Conservation (phyloP, 257 asterid species). For the Paulownia fortunei region DNA sequence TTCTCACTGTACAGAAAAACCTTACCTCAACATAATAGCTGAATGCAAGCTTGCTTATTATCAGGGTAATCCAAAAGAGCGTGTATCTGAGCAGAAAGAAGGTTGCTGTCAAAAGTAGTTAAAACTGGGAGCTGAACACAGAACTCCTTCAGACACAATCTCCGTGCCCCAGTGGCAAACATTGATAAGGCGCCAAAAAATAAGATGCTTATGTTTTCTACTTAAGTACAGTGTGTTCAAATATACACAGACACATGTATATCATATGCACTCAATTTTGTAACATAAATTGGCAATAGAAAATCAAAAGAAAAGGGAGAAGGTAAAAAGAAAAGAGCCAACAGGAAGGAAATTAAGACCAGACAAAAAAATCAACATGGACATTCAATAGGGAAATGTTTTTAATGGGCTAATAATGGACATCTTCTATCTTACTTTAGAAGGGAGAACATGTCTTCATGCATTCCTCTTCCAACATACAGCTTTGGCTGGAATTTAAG, state of each 20-base stretch:
- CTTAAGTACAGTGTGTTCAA: not conserved
- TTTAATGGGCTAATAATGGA: slow-evolving; percentile 19
- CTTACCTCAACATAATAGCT: slow-evolving; percentile 98
- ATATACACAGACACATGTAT: not conserved
- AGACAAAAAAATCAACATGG: slow-evolving; percentile 16
- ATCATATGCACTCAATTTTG: not conserved
- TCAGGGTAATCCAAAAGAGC: slow-evolving; percentile 86
- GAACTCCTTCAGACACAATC: slow-evolving; percentile 23
- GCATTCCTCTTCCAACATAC: slow-evolving; percentile 99
- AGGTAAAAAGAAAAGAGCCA: not conserved
- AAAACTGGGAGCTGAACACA: slow-evolving; percentile 22
- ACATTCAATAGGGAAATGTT: not conserved
- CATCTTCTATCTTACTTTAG: slow-evolving; percentile 68
- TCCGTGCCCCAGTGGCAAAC: slow-evolving; percentile 6
- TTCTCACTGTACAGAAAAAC: slow-evolving; percentile 16
- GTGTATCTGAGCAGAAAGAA: slow-evolving; percentile 70
- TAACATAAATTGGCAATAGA: slow-evolving; percentile 15
- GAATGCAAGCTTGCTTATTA: slow-evolving; percentile 94
- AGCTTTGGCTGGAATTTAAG: slow-evolving; percentile 76
- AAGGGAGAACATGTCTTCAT: slow-evolving; percentile 89
- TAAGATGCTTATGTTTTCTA: not conserved
- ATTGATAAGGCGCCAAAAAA: not conserved
- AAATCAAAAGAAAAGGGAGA: slow-evolving; percentile 7
- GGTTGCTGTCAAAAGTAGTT: not conserved
- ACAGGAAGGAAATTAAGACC: not conserved